Evolutionary conservation across 768 basidiomycete genomes (phyloP).

Genomic region (Leucosporidium creatinivorum): DNA sequence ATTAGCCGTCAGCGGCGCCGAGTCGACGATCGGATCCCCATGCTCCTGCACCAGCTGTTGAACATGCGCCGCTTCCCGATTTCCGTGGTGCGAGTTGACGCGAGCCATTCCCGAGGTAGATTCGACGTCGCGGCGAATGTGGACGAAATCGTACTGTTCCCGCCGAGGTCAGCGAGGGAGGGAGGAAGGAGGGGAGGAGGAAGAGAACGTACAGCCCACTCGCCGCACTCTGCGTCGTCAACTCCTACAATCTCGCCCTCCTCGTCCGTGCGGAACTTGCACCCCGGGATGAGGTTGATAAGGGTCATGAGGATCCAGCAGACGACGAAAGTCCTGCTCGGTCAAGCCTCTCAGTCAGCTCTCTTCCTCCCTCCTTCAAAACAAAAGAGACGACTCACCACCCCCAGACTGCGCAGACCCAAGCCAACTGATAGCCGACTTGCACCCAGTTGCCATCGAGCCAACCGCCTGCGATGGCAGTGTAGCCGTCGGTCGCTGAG

Average conservation of each 20-base stretch:
- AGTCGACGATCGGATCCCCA: too few species aligned
- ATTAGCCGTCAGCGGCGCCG: too few species aligned
- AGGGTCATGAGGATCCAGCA: constrained; percentile 36
- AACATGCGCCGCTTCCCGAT: too few species aligned
- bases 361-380: too few species aligned
- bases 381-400: constrained; percentile 35
- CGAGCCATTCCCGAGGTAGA: too few species aligned
- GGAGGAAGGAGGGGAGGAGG: neutral
- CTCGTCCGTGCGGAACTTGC: constrained; percentile 54
- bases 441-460: constrained; percentile 57
- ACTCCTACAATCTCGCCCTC: constrained; percentile 61
- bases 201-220: constrained; percentile 43
- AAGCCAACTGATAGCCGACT: constrained; percentile 71
- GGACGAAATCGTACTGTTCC: neutral
- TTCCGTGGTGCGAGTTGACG: too few species aligned
- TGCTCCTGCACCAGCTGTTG: too few species aligned
- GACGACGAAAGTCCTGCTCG: constrained; percentile 43
- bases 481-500: constrained; percentile 70
- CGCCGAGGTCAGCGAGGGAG: too few species aligned
- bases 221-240: constrained; percentile 83
- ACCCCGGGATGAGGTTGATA: constrained; percentile 52
- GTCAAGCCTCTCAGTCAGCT: constrained; percentile 51
- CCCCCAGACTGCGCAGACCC: constrained; percentile 37
- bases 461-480: constrained; percentile 68
- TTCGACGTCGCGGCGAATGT: neutral